Conservation (phyloP, 352 stramenopile genomes). For the Lagenidium giganteum region DNA sequence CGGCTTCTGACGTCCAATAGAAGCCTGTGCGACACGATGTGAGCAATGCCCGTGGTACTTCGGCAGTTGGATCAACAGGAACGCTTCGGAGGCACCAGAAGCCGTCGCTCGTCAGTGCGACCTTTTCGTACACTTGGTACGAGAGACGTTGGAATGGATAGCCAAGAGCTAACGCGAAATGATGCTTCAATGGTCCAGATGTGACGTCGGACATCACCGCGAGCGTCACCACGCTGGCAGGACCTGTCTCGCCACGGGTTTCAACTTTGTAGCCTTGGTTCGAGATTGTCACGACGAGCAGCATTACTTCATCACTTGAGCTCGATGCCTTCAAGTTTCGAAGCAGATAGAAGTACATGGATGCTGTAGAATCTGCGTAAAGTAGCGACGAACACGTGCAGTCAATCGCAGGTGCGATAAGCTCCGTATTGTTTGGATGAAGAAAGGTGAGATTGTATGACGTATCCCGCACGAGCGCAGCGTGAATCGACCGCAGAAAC, state of each 20-base stretch:
- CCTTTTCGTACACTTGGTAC: slow-evolving; percentile 5
- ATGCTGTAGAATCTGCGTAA: not conserved
- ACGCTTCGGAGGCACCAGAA: slow-evolving; percentile 8
- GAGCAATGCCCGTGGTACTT: slow-evolving; percentile 11
- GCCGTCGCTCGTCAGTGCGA: not conserved
- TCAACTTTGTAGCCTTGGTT: slow-evolving; percentile 1
- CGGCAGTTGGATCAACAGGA: not conserved
- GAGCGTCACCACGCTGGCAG: not conserved
- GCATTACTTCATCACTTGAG: not conserved
- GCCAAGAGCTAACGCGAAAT: slow-evolving; percentile 9
- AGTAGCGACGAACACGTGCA: not conserved
- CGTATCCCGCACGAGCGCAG: not conserved
- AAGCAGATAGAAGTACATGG: not conserved
- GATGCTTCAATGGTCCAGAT: slow-evolving; percentile 1
- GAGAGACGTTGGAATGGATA: slow-evolving; percentile 19
- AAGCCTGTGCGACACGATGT: slow-evolving; percentile 29
- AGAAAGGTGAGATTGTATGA: slow-evolving; percentile 14
- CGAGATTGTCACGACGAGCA: not conserved
- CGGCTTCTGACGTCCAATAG: slow-evolving; percentile 17
- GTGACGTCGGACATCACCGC: not conserved
- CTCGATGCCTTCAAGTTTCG: not conserved
- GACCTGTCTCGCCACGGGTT: not conserved
- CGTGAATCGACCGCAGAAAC: slow-evolving; percentile 10
- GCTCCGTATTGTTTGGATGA: not conserved
- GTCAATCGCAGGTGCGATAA: slow-evolving; percentile 2